Percentiles rank a stretch among this genome's conserved stretches.
These are phyloP conservation scores for Leccinum barrowsii DNA, from an alignment of 768 basidiomycete species.

Conservation along the genomic window DNA sequence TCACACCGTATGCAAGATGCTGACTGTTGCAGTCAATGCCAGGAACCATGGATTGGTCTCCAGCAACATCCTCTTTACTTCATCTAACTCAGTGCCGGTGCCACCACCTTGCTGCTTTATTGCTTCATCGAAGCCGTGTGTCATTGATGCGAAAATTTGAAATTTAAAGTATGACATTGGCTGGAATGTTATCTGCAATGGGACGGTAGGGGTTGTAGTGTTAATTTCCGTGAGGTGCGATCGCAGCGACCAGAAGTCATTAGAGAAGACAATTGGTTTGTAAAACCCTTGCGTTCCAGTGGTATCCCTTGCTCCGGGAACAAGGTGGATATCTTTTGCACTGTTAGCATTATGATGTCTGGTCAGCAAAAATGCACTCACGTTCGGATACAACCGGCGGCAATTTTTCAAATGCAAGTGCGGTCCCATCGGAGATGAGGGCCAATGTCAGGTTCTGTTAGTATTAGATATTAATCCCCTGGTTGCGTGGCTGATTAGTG, in stretches of 20 bases:
- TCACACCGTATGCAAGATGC: constrained; percentile 82
- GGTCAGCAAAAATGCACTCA: constrained; percentile 35
- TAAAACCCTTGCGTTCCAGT: constrained; percentile 68
- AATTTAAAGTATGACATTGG: constrained; percentile 88
- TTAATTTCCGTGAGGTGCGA: constrained; percentile 85
- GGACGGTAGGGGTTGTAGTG: constrained; percentile 70
- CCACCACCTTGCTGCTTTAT: constrained; percentile 67
- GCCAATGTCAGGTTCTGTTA: constrained; percentile 82
- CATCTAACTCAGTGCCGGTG: constrained; percentile 77
- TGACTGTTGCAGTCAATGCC: constrained; percentile 78
- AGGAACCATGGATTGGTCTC: constrained; percentile 90
- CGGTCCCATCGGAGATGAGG: constrained; percentile 67
- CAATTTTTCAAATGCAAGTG: constrained; percentile 50
- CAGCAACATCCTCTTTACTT: constrained; percentile 90
- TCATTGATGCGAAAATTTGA: constrained; percentile 81
- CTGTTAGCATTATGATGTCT: constrained; percentile 8
- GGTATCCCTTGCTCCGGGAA: constrained; percentile 56
- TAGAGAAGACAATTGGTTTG: constrained; percentile 87
- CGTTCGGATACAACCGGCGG: constrained; percentile 61
- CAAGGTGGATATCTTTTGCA: constrained; percentile 58
- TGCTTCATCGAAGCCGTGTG: constrained; percentile 83
- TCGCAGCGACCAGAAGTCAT: constrained; percentile 92
- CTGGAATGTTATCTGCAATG: constrained; percentile 78
- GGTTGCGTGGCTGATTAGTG: background rate
- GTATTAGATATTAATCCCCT: constrained; percentile 3